Evolutionary conservation across 2,329 filamentous ascomycete genomes (phyloP), one percentile per base, ranked within the genome.

Genomic region (Exophiala alcalophila): DNA sequence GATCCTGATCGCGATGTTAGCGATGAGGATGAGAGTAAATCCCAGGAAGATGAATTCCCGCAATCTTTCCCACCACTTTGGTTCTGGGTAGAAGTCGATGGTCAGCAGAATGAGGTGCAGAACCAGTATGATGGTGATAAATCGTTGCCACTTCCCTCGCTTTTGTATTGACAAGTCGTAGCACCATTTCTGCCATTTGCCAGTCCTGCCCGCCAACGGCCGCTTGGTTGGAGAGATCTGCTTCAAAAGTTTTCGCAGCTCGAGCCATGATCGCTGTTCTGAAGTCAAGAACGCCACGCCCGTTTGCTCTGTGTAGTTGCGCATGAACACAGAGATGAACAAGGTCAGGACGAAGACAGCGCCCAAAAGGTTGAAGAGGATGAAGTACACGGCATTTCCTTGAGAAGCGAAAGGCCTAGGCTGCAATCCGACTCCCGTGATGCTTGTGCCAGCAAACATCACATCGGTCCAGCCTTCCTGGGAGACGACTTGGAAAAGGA

Each of bases 271-370:
- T 56, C 92, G 83, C 63, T 98, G 92, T 58, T 98, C 92, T 0
- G 90, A 84, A 1, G 92, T 98, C 57, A 98, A 71, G 62, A 91
- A 98, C 2, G 92, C 92, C 29, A 98, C 92, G 1, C 92, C 92
- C 0, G 92, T 98, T 66, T 97, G 90, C 66, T 98, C 92, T 0
- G 92, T 98, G 66, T 98, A 98, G 64, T 96, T 98, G 49, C 92
- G 87, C 92, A 98, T 98, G 65, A 98, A 98, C 49, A 98, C 92
- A 43, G 92, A 97, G 33, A 98, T 94, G 65, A 98, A 98, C 60
- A 98, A 72, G 1, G 92, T 98, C 60, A 98, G 75, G 49, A 98
- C 85, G 67, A 98, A 98, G 52, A 98, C 91, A 0, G 92, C 92
- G 21, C 89, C 89, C 57, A 98, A 76, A 61, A 98, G 78, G 66